Conservation (phyloP, 371 early-diverging fungal species). For the Thermomucor indicae-seudaticae region DNA sequence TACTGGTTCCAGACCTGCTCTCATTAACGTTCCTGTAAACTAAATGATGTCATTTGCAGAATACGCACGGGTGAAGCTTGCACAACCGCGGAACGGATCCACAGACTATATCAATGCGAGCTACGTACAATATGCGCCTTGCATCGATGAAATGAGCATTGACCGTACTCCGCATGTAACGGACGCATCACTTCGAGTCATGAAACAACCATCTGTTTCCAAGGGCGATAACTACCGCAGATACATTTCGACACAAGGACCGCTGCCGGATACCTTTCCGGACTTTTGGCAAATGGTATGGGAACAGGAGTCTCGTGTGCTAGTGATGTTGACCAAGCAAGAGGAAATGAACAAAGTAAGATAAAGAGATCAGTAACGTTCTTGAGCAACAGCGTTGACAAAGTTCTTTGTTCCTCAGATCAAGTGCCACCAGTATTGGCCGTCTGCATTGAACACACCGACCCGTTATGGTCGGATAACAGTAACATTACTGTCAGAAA, state of each 20-base stretch:
- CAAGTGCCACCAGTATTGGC: slow-evolving; percentile 80
- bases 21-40: background rate
- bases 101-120: slow-evolving; percentile 85
- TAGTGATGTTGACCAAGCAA: slow-evolving; percentile 89
- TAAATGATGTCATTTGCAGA: slow-evolving; percentile 22
- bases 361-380: no score
- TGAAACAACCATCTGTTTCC: no score
- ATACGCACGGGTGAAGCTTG: slow-evolving; percentile 51
- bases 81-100: slow-evolving; percentile 15
- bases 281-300: slow-evolving; percentile 93
- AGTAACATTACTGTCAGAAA: slow-evolving; percentile 26
- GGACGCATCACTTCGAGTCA: no score
- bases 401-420: no score
- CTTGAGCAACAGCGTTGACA: no score
- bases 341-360: slow-evolving; percentile 74
- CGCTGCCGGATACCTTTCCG: slow-evolving; percentile 71
- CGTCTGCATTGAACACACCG: slow-evolving; percentile 30
- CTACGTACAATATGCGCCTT: slow-evolving; percentile 35
- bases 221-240: no score
- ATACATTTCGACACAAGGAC: slow-evolving; percentile 90
- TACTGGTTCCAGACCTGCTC: slow-evolving; percentile 8
- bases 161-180: no score
- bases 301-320: slow-evolving; percentile 72
- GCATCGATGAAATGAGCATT: no score
- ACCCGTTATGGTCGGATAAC: slow-evolving; percentile 32